Evolutionary conservation across 257 asterid species (phyloP), one percentile per base, ranked within the genome.

Genomic region (Catharanthus roseus): DNA sequence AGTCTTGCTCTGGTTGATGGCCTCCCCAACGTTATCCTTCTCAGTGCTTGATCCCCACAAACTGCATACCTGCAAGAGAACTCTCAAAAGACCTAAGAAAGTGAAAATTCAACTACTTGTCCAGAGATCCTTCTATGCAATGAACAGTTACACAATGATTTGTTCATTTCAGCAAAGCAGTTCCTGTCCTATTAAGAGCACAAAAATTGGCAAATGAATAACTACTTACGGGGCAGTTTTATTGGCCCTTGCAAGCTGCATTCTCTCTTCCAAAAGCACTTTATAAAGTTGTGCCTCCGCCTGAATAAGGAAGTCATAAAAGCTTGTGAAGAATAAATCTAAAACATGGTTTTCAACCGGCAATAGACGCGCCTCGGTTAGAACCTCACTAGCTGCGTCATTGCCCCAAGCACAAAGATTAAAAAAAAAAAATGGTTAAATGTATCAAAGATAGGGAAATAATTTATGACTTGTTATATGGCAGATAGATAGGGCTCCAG

Each of bases 1-100:
- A 93, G 90, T 81, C 98, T 89, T 76, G 98, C 95, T 84, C 84
- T 82, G 58, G 97, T 89, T 31, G 97, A 90, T 64, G 98, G 98
- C 86, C 98, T 85, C 51, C 79, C 75, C 82, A 79, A 72, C 77
- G 96, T 81, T 76, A 93, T 87, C 84, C 87, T 89, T 86, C 86
- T 84, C 81, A 93, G 81, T 73, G 98, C 90, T 78, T 71, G 90
- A 84, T 93, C 98, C 63, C 98, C 97, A 75, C 96, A 93, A 77
- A 93, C 77, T 81, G 98, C 97, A 81, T 93, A 93, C 68, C 98
- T 93, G 88, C 83, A 81, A 67, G 82, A 63, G 58, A 55, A 72
- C 71, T 18, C 55, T 77, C 45, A 77, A 71, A 61, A 69, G 26
- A 70, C 71, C 61, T 71, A 72, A 74, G 45, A 64, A 49, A 3